These are phyloP conservation scores for Boletellus ananiceps DNA, from an alignment of 768 basidiomycete genomes.

Conservation along the genomic window DNA sequence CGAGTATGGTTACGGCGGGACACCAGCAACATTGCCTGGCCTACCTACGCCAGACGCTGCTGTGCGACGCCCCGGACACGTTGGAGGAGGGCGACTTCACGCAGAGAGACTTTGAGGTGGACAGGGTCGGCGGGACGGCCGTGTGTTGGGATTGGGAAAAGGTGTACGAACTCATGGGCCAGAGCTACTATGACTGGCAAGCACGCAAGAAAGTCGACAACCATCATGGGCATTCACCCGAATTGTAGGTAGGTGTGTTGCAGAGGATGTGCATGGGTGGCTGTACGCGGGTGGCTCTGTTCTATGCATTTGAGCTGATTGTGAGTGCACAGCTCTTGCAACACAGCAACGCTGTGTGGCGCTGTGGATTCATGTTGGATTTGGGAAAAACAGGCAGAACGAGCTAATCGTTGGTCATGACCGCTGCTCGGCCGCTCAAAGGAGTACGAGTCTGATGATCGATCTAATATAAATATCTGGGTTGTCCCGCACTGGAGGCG, in stretches of 20 bases:
- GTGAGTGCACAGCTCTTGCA: no score
- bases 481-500: no score
- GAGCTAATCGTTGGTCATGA: no score
- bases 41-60: slow-evolving; percentile 34
- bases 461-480: no score
- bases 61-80: slow-evolving; percentile 33
- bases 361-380: no score
- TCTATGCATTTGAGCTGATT: no score
- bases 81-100: slow-evolving; percentile 34
- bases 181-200: slow-evolving; percentile 4
- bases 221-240: not conserved
- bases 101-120: slow-evolving; percentile 21
- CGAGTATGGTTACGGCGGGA: not conserved
- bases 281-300: no score
- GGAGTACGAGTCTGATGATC: no score
- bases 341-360: no score
- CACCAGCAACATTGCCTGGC: slow-evolving; percentile 36
- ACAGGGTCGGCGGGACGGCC: slow-evolving; percentile 16
- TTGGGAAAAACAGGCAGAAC: no score
- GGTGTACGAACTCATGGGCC: slow-evolving; percentile 11
- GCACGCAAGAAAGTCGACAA: not conserved
- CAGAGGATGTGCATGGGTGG: no score
- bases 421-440: no score
- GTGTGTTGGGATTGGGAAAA: slow-evolving; percentile 25
- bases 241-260: not conserved